These are phyloP conservation scores for Cadophora malorum DNA, from an alignment of 2,329 filamentous ascomycete species.

Conservation along the genomic window DNA sequence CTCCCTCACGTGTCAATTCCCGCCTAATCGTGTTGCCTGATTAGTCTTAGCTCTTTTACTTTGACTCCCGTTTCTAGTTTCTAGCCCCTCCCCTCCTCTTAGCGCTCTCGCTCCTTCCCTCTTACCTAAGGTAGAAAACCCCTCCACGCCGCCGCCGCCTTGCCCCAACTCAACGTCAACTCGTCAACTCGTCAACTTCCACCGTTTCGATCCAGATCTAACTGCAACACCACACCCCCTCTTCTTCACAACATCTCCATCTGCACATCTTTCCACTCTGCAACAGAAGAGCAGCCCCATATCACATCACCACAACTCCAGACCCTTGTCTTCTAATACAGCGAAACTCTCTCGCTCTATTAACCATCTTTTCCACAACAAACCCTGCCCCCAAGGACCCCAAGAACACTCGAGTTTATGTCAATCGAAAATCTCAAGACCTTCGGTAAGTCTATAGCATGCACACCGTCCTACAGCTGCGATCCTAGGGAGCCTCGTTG, in stretches of 20 bases:
- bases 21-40: no score
- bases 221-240: slow-evolving; percentile 11
- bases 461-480: neutral
- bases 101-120: neutral
- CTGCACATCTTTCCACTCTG: neutral
- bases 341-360: slow-evolving; percentile 36
- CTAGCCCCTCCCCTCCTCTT: no score
- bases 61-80: no score
- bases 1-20: no score
- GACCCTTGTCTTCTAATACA: slow-evolving; percentile 29
- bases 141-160: neutral
- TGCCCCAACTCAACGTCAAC: neutral
- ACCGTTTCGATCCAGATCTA: slow-evolving; percentile 9
- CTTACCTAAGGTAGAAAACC: neutral
- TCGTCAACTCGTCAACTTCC: neutral
- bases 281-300: slow-evolving; percentile 1
- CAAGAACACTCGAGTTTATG: slow-evolving; percentile 86
- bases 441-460: slow-evolving; percentile 70
- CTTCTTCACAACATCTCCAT: slow-evolving; percentile 27
- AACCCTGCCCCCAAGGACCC: slow-evolving; percentile 46
- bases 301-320: slow-evolving; percentile 3
- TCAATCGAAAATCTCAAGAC: slow-evolving; percentile 99
- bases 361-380: slow-evolving; percentile 31
- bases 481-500: neutral
- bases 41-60: no score